Percentiles rank a stretch among this genome's conserved stretches.
These are phyloP conservation scores for Apiotrichum sp. DNA, from an alignment of 1,284 basidiomycete genomes.

Conservation along the genomic window DNA sequence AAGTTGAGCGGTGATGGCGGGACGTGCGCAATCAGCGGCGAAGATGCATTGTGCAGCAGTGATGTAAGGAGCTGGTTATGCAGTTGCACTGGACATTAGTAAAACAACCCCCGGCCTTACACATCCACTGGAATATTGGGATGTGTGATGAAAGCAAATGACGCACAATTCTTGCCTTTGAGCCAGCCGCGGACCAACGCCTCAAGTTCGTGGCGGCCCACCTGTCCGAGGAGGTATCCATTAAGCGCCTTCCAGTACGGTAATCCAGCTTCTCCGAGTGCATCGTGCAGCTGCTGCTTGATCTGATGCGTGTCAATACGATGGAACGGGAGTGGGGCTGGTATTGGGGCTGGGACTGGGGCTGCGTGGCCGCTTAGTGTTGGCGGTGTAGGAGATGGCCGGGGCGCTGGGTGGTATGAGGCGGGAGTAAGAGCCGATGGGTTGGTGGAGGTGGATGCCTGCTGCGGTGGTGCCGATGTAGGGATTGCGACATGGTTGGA, in stretches of 20 bases:
- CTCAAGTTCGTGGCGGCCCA: conserved; percentile 38
- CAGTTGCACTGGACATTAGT: conserved; percentile 29
- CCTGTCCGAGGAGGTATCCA: conserved; percentile 42
- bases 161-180: conserved; percentile 34
- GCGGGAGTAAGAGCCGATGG: conserved; percentile 51
- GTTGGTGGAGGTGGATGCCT: conserved; percentile 50
- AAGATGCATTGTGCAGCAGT: conserved; percentile 41
- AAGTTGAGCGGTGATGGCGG: conserved; percentile 16
- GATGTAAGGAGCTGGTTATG: conserved; percentile 43
- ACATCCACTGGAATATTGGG: not conserved
- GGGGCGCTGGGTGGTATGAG: conserved; percentile 47
- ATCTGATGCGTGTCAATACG: conserved; percentile 48
- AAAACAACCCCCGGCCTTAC: not conserved
- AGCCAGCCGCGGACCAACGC: conserved; percentile 36
- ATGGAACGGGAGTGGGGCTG: conserved; percentile 28
- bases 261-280: conserved; percentile 63
- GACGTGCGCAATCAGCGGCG: conserved; percentile 23
- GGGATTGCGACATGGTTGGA: conserved; percentile 56
- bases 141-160: not conserved
- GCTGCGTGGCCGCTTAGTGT: conserved; percentile 37
- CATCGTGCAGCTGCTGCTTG: conserved; percentile 71
- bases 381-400: conserved; percentile 45
- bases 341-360: not conserved
- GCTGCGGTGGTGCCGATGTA: conserved; percentile 40
- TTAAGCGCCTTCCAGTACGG: conserved; percentile 47